Evolutionary conservation across 371 early-diverging fungal species (phyloP).

Genomic region (Circinella minor): DNA sequence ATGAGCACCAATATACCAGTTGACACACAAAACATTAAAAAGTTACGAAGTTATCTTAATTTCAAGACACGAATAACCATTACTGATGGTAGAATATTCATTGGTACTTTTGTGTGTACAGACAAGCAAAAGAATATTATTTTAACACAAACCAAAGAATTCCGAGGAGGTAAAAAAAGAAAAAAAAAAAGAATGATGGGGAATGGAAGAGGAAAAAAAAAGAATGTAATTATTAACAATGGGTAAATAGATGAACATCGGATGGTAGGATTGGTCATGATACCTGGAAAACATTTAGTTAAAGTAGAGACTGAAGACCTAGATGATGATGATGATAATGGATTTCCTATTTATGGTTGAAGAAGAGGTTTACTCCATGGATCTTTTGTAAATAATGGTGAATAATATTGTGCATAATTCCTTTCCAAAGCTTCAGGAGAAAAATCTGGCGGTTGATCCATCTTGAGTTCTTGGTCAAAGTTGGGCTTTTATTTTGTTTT

Average conservation of each 20-base stretch:
- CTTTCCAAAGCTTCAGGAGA: slow-evolving; percentile 32
- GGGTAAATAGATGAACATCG: slow-evolving; percentile 60
- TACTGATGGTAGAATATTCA: slow-evolving; percentile 79
- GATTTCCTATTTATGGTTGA: slow-evolving; percentile 2
- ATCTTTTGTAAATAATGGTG: slow-evolving; percentile 31
- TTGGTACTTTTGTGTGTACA: slow-evolving; percentile 80
- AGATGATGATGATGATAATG: slow-evolving; percentile 22
- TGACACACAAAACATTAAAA: slow-evolving; percentile 48
- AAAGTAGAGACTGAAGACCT: slow-evolving; percentile 74
- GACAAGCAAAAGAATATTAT: slow-evolving; percentile 84
- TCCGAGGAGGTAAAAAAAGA: slow-evolving; percentile 52
- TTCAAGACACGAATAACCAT: slow-evolving; percentile 67
- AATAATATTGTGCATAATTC: slow-evolving; percentile 29
- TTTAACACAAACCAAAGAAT: slow-evolving; percentile 78
- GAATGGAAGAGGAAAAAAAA: not conserved
- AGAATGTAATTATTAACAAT: not conserved
- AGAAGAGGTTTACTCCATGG: slow-evolving; percentile 27
- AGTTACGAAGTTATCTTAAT: slow-evolving; percentile 63
- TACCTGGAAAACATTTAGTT: slow-evolving; percentile 83
- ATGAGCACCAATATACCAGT: slow-evolving; percentile 8
- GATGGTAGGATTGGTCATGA: slow-evolving; percentile 85
- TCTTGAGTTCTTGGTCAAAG: not conserved
- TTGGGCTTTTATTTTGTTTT: slow-evolving; percentile 8
- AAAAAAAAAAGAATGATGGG: slow-evolving; percentile 4
- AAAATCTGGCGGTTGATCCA: slow-evolving; percentile 23